Conservation (phyloP, 1,139 yeast genomes). For the Zygoascus hellenicus region DNA sequence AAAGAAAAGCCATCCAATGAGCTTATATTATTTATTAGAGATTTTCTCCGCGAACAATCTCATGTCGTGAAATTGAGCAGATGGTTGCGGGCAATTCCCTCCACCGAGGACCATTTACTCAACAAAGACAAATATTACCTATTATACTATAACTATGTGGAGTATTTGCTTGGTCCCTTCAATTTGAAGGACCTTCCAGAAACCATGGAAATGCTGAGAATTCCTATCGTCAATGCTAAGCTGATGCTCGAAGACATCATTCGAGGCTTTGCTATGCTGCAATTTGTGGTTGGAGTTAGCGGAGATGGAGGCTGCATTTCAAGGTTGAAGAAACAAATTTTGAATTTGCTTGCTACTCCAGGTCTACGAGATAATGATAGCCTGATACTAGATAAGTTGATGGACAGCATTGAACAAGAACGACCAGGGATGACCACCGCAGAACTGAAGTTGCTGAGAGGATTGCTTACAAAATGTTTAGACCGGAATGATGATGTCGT, state of each 20-base stretch:
- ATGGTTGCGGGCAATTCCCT: slow-evolving; percentile 17
- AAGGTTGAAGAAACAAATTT: slow-evolving; percentile 19
- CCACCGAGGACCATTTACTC: not conserved
- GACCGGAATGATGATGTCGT: slow-evolving; percentile 16
- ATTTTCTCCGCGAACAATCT: slow-evolving; percentile 15
- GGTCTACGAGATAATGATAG: slow-evolving; percentile 6
- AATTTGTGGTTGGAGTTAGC: slow-evolving; percentile 19
- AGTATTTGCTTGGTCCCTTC: slow-evolving; percentile 14
- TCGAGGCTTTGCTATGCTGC: slow-evolving; percentile 22
- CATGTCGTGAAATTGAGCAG: slow-evolving; percentile 18
- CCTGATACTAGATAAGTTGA: slow-evolving; percentile 8
- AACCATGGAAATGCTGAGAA: slow-evolving; percentile 20
- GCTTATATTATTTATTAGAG: slow-evolving; percentile 20
- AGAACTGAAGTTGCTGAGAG: slow-evolving; percentile 19
- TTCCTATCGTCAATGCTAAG: slow-evolving; percentile 21
- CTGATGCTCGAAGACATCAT: slow-evolving; percentile 22
- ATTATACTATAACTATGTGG: slow-evolving; percentile 11
- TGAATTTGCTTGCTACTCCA: slow-evolving; percentile 14
- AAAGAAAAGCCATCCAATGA: slow-evolving; percentile 12
- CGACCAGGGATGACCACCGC: slow-evolving; percentile 20
- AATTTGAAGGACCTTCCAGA: slow-evolving; percentile 22
- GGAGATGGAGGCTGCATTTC: slow-evolving; percentile 16
- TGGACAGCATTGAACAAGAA: slow-evolving; percentile 17
- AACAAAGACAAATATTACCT: not conserved
- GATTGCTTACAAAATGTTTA: slow-evolving; percentile 15